Conservation (phyloP, 1,284 basidiomycete species). For the Tranzscheliella williamsii region DNA sequence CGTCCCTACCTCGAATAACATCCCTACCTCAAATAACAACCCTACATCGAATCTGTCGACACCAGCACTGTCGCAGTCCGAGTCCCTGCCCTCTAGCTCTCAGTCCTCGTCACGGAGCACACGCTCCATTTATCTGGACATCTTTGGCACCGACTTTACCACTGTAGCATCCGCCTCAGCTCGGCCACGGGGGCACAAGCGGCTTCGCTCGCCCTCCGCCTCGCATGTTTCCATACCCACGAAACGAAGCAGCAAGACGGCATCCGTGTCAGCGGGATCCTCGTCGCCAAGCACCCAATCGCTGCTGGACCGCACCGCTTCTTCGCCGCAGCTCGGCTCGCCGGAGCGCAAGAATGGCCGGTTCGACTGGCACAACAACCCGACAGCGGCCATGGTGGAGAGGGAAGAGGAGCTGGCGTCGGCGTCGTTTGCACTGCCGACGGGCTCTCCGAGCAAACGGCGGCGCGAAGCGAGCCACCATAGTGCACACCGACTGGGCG, state of each 20-base stretch:
- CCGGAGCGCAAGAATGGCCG: slow-evolving; percentile 30
- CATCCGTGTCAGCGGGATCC: not conserved
- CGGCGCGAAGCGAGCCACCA: slow-evolving; percentile 17
- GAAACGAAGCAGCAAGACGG: slow-evolving; percentile 1
- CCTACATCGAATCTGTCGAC: slow-evolving; percentile 6
- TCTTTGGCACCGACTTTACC: slow-evolving; percentile 32
- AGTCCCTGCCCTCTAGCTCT: slow-evolving; percentile 16
- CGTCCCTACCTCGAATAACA: slow-evolving; percentile 17
- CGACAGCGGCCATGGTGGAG: slow-evolving; percentile 31
- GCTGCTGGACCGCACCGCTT: slow-evolving; percentile 28
- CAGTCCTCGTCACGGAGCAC: slow-evolving; percentile 18
- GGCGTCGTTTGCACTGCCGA: slow-evolving; percentile 13
- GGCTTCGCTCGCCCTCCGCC: not conserved
- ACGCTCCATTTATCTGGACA: slow-evolving; percentile 30
- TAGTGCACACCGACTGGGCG: no score
- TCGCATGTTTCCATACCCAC: slow-evolving; percentile 13
- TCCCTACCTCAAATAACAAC: no score
- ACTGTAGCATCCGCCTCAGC: not conserved
- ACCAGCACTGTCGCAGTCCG: slow-evolving; percentile 20
- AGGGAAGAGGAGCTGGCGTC: slow-evolving; percentile 18
- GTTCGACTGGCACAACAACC: slow-evolving; percentile 45
- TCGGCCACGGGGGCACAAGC: not conserved
- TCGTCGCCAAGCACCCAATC: slow-evolving; percentile 2
- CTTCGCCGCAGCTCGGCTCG: slow-evolving; percentile 42
- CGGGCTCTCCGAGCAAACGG: slow-evolving; percentile 20